Percentiles rank a stretch among this genome's conserved stretches.
Conservation (phyloP, 179 eudicot genomes). For the Vitellaria paradoxa region DNA sequence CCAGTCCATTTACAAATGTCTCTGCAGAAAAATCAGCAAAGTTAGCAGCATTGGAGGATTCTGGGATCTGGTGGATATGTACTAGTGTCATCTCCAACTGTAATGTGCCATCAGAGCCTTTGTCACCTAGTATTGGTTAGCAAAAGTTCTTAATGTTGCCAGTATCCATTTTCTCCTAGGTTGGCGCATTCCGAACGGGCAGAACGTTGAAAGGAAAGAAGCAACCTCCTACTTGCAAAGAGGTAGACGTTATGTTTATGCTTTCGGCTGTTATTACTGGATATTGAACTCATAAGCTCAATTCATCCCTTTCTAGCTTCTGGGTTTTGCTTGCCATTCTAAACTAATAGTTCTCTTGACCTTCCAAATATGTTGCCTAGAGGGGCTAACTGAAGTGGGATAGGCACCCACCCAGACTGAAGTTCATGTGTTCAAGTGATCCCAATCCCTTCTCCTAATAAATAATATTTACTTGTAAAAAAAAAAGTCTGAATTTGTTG, state of each 20-base stretch:
- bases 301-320: neutral
- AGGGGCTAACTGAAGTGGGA: too few relatives aligned
- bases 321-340: neutral
- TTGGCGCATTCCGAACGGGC: conserved; percentile 79
- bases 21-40: conserved; percentile 50
- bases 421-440: too few relatives aligned
- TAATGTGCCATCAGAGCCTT: conserved; percentile 33
- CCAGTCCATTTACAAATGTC: conserved; percentile 56
- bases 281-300: neutral
- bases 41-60: conserved; percentile 76
- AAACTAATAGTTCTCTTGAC: neutral
- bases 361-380: neutral
- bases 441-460: too few relatives aligned
- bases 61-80: conserved; percentile 77
- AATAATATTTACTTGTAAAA: too few relatives aligned
- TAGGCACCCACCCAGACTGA: too few relatives aligned
- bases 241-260: conserved; percentile 35
- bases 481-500: neutral
- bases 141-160: neutral
- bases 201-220: conserved; percentile 73
- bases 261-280: neutral
- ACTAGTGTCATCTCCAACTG: conserved; percentile 75
- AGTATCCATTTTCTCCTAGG: conserved; percentile 34
- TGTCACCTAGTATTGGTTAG: neutral
- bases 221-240: conserved; percentile 76